Evolutionary conservation across 352 stramenopile species (phyloP).

Genomic region (Aphanomyces astaci): DNA sequence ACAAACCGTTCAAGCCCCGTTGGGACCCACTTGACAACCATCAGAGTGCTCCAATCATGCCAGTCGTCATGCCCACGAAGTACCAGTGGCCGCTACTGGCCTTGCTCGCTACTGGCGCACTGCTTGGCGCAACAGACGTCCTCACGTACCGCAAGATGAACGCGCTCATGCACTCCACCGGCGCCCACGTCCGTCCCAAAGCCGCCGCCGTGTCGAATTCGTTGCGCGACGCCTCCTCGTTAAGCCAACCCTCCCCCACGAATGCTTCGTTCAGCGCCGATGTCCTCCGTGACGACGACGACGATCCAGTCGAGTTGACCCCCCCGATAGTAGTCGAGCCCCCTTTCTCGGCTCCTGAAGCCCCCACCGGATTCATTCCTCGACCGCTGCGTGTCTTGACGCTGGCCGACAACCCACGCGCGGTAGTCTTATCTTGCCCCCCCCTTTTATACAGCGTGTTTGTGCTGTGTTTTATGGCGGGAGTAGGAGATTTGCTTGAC

Average conservation of each 20-base stretch:
- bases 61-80: not conserved
- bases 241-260: not conserved
- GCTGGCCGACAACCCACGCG: not conserved
- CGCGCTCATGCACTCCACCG: not conserved
- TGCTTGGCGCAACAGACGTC: not conserved
- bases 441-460: not conserved
- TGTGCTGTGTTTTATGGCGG: not conserved
- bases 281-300: not conserved
- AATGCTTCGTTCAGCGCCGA: not conserved
- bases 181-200: not conserved
- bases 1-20: too few species aligned
- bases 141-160: not conserved
- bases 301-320: not conserved
- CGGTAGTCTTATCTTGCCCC: not conserved
- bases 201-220: not conserved
- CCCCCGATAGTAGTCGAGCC: not conserved
- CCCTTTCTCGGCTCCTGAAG: not conserved
- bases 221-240: not conserved
- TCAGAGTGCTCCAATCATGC: not conserved
- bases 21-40: too few species aligned
- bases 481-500: constrained; percentile 8
- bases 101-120: not conserved
- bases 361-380: not conserved
- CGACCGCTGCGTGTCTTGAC: not conserved
- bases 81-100: not conserved